Base-by-base conservation (phyloP, 495 filamentous ascomycete species). In the Echria macrotheca region DNA sequence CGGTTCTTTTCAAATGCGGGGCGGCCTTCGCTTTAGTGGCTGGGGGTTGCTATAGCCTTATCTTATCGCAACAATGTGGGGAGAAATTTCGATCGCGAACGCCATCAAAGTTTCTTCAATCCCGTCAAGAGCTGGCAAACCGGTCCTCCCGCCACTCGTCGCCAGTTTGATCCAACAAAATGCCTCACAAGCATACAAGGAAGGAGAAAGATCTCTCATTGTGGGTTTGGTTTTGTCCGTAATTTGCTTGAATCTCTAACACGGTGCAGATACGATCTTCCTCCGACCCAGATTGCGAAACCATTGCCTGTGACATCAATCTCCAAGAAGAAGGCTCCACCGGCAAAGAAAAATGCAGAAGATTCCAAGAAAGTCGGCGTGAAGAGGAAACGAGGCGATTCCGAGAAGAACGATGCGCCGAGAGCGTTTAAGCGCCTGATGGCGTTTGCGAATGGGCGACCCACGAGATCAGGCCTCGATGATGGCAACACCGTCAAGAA, bases 111-210 rank as follows among this genome's bases (percentile, higher is more conserved):
- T n/a, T n/a, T n/a, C n/a, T n/a, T n/a, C 18, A 5, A 11, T 41
- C 18, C 18, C n/a, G 21, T 11, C 5, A 18, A 3, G 5, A 46
- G 8, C 44, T 31, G n/a, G 24, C 5, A 3, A 11, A 5, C 17
- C 19, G 28, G 18, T 11, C 28, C 31, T 12, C 2, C 28, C 21
- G 5, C 29, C n/a, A 33, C 25, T 18, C 28, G 1, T 11, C 37
- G 1, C 14, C 39, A 25, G 3, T n/a, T 42, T 22, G 38, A 10
- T 23, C 17, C 9, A 5, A 15, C 50, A 60, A 50, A 32, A 93
- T 93, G 87, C 87, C 87, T 70, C 86, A 91, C 73, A 93, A 91
- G 66, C 87, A 93, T 63, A 89, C 84, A 40, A 75, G 73, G 60
- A 79, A 63, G 60, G 63, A 79, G 50, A 77, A 78, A 47, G 75